Conservation (phyloP, 257 asterid species). For the Leptodermis oblonga region DNA sequence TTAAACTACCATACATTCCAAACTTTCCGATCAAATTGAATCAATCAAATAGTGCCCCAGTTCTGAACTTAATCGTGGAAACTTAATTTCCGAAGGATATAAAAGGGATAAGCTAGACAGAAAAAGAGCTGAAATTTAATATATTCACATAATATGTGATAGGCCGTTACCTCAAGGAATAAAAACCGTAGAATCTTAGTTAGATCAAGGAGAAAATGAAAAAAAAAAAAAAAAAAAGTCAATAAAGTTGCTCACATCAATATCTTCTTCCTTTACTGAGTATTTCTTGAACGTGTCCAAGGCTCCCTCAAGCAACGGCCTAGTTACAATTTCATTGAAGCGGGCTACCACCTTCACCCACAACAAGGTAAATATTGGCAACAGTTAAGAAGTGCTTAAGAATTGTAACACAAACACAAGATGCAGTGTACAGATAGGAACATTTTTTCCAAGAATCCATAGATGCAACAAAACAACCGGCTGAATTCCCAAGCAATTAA, state of each 20-base stretch:
- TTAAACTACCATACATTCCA: neutral
- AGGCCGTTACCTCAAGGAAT: neutral
- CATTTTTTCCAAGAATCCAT: neutral
- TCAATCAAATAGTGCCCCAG: neutral
- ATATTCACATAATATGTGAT: neutral
- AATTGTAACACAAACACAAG: neutral
- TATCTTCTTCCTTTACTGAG: slow-evolving; percentile 76
- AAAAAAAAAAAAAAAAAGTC: neutral
- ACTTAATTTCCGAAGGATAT: neutral
- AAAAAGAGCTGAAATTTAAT: neutral
- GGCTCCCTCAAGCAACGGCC: slow-evolving; percentile 85
- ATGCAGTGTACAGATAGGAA: neutral
- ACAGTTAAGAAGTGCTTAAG: neutral
- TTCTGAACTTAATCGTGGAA: neutral
- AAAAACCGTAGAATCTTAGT: neutral
- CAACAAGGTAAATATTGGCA: slow-evolving; percentile 14
- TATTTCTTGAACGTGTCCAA: slow-evolving; percentile 79
- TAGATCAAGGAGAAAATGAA: neutral
- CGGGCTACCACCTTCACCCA: slow-evolving; percentile 84
- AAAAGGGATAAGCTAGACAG: neutral
- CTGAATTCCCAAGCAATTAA: neutral
- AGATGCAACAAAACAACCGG: neutral
- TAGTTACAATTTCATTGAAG: slow-evolving; percentile 89
- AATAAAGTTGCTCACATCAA: slow-evolving; percentile 55
- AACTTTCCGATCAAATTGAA: neutral